Percentiles rank a stretch among this genome's conserved stretches.
These are phyloP conservation scores for Epipyxis sp. DNA, from an alignment of 108 stramenopile genomes.

Conservation along the genomic window DNA sequence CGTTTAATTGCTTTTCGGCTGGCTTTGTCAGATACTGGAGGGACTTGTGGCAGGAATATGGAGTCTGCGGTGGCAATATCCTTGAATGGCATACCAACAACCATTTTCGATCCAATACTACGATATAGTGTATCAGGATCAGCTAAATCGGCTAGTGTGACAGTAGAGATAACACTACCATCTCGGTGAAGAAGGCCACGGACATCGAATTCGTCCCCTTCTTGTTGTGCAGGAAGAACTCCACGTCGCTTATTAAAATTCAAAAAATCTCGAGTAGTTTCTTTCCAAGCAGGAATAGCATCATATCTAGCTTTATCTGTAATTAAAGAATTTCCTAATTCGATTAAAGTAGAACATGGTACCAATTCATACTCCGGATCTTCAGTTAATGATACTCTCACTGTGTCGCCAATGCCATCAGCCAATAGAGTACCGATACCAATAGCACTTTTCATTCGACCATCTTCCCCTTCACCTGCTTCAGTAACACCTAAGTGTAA, in stretches of 20 bases:
- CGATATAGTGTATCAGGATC: conserved; percentile 38
- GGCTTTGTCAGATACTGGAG: conserved; percentile 64
- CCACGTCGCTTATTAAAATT: conserved; percentile 36
- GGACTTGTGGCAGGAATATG: conserved; percentile 69
- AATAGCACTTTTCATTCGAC: conserved; percentile 93
- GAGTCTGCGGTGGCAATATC: conserved; percentile 89
- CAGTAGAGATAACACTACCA: conserved; percentile 72
- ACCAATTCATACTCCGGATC: conserved; percentile 84
- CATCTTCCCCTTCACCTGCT: conserved; percentile 97
- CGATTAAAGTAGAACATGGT: not conserved
- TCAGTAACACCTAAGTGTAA: conserved; percentile 94
- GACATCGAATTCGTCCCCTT: conserved; percentile 75
- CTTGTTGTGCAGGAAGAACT: conserved; percentile 62
- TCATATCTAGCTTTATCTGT: conserved; percentile 29
- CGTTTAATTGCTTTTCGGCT: conserved; percentile 76
- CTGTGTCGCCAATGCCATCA: conserved; percentile 91
- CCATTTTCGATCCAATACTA: conserved; percentile 72
- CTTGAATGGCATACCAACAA: conserved; percentile 94
- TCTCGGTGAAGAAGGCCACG: conserved; percentile 75
- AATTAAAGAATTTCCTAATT: conserved; percentile 35
- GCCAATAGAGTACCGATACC: conserved; percentile 90
- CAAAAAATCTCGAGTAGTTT: conserved; percentile 42
- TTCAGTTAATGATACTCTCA: conserved; percentile 91
- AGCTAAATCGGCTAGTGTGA: conserved; percentile 59
- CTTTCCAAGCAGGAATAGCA: conserved; percentile 36